phyloP scores from a whole-genome alignment of 495 filamentous ascomycete species.

The Aspergillus indologenus region DNA sequence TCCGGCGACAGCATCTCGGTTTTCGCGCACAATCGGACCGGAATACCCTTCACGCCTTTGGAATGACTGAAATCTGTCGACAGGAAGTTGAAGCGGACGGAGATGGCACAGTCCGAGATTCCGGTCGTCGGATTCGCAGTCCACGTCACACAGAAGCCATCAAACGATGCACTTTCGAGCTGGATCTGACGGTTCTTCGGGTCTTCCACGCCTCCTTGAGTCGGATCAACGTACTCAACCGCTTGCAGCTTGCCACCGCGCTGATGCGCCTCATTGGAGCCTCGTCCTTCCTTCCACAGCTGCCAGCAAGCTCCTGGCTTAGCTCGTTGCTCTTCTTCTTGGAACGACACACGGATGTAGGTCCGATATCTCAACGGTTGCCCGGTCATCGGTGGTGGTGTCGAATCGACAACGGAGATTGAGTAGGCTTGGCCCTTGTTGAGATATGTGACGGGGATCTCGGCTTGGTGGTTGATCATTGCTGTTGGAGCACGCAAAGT shows the following conservation, averaged over 20 bases:
- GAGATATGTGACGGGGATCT: conserved; percentile 92
- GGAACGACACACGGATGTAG: conserved; percentile 86
- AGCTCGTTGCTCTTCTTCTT: conserved; percentile 84
- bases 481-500: conserved; percentile 91
- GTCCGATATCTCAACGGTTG: conserved; percentile 68
- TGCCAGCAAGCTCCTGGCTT: conserved; percentile 87
- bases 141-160: conserved; percentile 91
- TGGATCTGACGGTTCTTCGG: conserved; percentile 70
- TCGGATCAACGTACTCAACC: conserved; percentile 86
- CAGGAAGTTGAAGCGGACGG: conserved; percentile 94
- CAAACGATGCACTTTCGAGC: conserved; percentile 79
- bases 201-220: conserved; percentile 65
- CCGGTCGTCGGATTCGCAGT: conserved; percentile 59
- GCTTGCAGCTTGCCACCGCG: conserved; percentile 83
- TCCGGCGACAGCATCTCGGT: conserved; percentile 59
- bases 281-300: conserved; percentile 91
- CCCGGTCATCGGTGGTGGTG: conserved; percentile 44
- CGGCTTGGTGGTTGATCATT: conserved; percentile 85
- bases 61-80: conserved; percentile 98
- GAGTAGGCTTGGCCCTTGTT: conserved; percentile 96
- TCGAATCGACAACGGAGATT: conserved; percentile 67
- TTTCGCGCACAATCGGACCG: conserved; percentile 87
- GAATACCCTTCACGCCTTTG: conserved; percentile 95
- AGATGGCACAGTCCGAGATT: conserved; percentile 68
- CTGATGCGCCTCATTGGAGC: conserved; percentile 85